A percentile compares a stretch with the other conserved stretches of the same genome.
Conservation (phyloP, 495 filamentous ascomycete genomes). For the Penicillium manginii region DNA sequence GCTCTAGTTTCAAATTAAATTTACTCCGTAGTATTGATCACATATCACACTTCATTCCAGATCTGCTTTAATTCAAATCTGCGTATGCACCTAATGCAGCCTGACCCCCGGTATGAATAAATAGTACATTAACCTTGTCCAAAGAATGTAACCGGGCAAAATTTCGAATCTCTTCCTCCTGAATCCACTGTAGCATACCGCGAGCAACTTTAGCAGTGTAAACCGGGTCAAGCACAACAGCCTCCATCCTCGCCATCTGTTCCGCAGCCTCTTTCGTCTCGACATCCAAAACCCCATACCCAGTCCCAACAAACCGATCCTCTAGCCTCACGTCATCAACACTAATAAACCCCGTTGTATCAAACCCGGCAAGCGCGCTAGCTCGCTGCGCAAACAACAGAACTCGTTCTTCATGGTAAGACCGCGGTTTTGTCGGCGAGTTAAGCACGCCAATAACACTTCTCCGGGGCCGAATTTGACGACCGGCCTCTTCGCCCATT, state of each 20-base stretch:
- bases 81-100: slow-evolving; percentile 40
- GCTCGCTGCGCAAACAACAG: slow-evolving; percentile 37
- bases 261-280: slow-evolving; percentile 26
- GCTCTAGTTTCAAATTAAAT: too few species aligned
- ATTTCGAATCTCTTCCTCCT: slow-evolving; percentile 26
- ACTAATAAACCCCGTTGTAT: slow-evolving; percentile 28
- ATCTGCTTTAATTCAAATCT: slow-evolving; percentile 19
- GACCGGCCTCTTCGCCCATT: neutral
- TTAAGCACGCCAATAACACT: slow-evolving; percentile 40
- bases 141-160: slow-evolving; percentile 3
- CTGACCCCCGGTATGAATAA: slow-evolving; percentile 49
- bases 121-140: slow-evolving; percentile 38
- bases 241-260: slow-evolving; percentile 34
- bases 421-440: slow-evolving; percentile 35
- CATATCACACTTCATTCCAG: neutral
- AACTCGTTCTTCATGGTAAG: slow-evolving; percentile 37
- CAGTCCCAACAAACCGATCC: slow-evolving; percentile 38
- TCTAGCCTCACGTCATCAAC: slow-evolving; percentile 40
- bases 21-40: neutral
- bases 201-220: slow-evolving; percentile 43
- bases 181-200: slow-evolving; percentile 37
- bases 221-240: slow-evolving; percentile 41
- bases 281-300: slow-evolving; percentile 39
- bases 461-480: slow-evolving; percentile 10
- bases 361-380: slow-evolving; percentile 32